Percentiles rank a stretch among this genome's conserved stretches.
These are phyloP conservation scores for Acanthamoeba polyphaga DNA, from an alignment of 208 protist genomes.

Conservation along the genomic window DNA sequence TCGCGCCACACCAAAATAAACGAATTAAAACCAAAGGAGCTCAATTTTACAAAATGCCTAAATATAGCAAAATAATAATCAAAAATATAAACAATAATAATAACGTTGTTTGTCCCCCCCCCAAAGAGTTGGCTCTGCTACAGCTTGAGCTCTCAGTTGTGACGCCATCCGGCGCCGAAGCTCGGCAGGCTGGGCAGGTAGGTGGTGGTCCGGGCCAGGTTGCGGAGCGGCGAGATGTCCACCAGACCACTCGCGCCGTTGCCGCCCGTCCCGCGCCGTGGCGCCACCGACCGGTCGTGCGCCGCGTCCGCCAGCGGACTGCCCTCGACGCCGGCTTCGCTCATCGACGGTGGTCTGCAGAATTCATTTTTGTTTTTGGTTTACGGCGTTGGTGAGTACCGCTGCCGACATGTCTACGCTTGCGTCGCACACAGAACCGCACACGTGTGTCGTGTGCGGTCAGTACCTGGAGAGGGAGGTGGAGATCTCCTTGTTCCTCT, in stretches of 20 bases:
- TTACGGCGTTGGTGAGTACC: too few species aligned
- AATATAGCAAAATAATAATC: too few species aligned
- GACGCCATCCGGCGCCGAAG: conserved; percentile 22
- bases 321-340: background rate
- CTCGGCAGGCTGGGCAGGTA: conserved; percentile 45
- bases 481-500: conserved; percentile 45
- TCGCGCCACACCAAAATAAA: too few species aligned
- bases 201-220: conserved; percentile 21
- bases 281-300: background rate
- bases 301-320: background rate
- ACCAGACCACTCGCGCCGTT: background rate
- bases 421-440: background rate
- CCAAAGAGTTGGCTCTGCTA: too few species aligned
- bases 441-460: too few species aligned
- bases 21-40: too few species aligned
- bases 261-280: background rate
- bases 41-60: too few species aligned
- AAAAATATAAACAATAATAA: too few species aligned
- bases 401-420: too few species aligned
- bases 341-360: conserved; percentile 22
- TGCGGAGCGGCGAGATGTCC: conserved; percentile 49
- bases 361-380: background rate
- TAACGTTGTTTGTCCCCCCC: too few species aligned
- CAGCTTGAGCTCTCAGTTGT: background rate
- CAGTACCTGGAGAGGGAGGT: background rate